A percentile compares a stretch with the other conserved stretches of the same genome.
These are phyloP conservation scores for Oxyria digyna DNA, from an alignment of 148 eudicot genomes.

Conservation along the genomic window DNA sequence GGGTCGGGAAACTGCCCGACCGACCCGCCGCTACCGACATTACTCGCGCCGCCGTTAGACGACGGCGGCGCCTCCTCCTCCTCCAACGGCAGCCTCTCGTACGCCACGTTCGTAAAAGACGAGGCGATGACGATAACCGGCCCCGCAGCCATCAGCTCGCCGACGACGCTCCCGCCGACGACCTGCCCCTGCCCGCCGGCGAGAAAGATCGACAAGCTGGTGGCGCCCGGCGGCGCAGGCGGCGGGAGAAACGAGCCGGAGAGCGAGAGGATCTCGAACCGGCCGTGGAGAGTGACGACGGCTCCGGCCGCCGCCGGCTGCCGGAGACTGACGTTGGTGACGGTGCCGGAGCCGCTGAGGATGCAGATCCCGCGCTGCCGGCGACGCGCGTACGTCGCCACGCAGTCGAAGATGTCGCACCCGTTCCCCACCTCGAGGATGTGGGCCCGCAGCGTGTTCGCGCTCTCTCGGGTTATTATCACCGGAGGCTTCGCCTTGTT, in stretches of 20 bases:
- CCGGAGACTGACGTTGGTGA: conserved; percentile 54
- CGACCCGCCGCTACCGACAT: conserved; percentile 8
- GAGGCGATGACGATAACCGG: conserved; percentile 65
- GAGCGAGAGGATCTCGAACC: conserved; percentile 59
- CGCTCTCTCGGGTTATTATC: conserved; percentile 60
- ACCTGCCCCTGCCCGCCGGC: conserved; percentile 81
- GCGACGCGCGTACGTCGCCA: conserved; percentile 45
- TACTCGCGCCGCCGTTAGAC: not conserved
- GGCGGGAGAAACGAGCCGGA: conserved; percentile 60
- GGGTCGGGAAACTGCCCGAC: conserved; percentile 40
- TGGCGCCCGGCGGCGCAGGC: conserved; percentile 71
- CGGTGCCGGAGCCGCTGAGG: conserved; percentile 55
- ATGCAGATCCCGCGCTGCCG: conserved; percentile 72
- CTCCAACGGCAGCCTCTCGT: conserved; percentile 56
- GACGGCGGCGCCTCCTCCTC: conserved; percentile 28
- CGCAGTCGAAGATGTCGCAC: conserved; percentile 46
- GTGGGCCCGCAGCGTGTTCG: conserved; percentile 62
- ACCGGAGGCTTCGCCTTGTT: conserved; percentile 68
- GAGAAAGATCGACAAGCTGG: conserved; percentile 47
- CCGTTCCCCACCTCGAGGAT: conserved; percentile 50
- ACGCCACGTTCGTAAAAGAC: conserved; percentile 62
- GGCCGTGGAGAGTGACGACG: conserved; percentile 46
- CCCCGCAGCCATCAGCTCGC: conserved; percentile 52
- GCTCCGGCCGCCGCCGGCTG: conserved; percentile 47
- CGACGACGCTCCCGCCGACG: conserved; percentile 65